Evolutionary conservation across 2,329 filamentous ascomycete species (phyloP), one percentile per base, ranked within the genome.

Genomic region (Diaporthe vexans): DNA sequence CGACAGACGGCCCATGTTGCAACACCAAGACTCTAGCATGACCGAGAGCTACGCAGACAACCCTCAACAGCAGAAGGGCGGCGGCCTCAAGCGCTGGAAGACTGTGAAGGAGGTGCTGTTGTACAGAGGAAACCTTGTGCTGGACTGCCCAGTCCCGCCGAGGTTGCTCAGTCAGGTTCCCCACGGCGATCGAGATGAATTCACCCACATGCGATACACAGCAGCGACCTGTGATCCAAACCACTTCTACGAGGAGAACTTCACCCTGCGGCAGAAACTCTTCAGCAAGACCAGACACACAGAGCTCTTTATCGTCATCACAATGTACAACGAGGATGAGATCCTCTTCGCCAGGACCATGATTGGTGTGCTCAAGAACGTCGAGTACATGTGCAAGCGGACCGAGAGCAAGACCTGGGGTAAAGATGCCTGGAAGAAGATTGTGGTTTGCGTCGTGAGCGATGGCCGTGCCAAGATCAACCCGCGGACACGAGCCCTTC

Each of bases 241-340:
- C 21, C 91, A 97, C 74, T 98, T 98, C 82, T 95, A 94, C 81
- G 92, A 94, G 5, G 92, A 95, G 79, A 94, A 96, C 76, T 98
- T 98, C 79, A 98, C 96, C 0, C 85, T 98, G 74, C 94, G 96
- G 76, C 96, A 98, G 84, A 93, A 91, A 81, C 90, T 98, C 33
- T 98, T 98, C 81, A 95, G 94, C 73, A 98, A 98, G 83, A 93
- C 95, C 4, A 90, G 96, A 72, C 94, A 98, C 81, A 98, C 96
- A 0, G 96, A 98, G 85, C 87, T 98, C 1, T 98, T 98, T 84
- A 98, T 98, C 79, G 96, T 95, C 46, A 91, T 98, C 71, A 98
- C 96, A 74, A 98, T 98, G 96, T 99, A 99, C 87, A 99, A 99
- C 81, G 97, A 99, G 81, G 96, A 99, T 82, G 97, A 99, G 79